Evolutionary conservation across 108 stramenopile genomes (phyloP), one percentile per base, ranked within the genome.

Genomic region (Nitzschia putrida): DNA sequence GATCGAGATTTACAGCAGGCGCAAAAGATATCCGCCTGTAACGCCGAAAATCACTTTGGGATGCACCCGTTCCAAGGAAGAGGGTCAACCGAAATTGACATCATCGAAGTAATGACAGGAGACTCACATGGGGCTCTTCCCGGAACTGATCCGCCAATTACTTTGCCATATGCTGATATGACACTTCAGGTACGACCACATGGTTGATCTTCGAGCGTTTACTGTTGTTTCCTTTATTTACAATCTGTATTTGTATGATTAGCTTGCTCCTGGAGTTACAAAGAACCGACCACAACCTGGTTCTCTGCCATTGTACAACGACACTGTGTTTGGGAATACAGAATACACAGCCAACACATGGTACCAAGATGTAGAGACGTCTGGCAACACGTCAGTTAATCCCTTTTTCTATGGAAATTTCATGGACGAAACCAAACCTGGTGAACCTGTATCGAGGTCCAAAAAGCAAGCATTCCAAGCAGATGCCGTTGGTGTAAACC

Each of bases 11-110:
- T 90, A 57, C 97, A 98, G 79, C 75, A 81, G 34, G 85, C 85
- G 18, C 98, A 98, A 78, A 81, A 80, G 26, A 83, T 98, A 53
- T 91, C 85, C 34, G 98, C 90, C 11, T 98, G 98, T 68, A 93
- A 96, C 68, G 58, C 63, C 21, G 78, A 82, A 65, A 91, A 94
- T 74, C 98, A 97, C 68, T 98, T 79, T 80, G 97, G 95, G 0
- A 63, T 98, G 89, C 78, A 94, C 80, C 67, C 85, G 4, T 72
- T 63, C 59, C 88, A 89, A 60, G 98, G 98, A 42, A 75, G 98
- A 43, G 98, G 98, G 25, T 89, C 97, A 9, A 96, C 98, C 38
- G 98, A 98, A 78, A 98, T 97, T 71, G 97, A 97, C 78, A 65
- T 97, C 26, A 58, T 98, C 22, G 97, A 98, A 80, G 82, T 91